These are phyloP conservation scores for Cystobasidium slooffiae DNA, from an alignment of 1,284 basidiomycete species.

Conservation along the genomic window DNA sequence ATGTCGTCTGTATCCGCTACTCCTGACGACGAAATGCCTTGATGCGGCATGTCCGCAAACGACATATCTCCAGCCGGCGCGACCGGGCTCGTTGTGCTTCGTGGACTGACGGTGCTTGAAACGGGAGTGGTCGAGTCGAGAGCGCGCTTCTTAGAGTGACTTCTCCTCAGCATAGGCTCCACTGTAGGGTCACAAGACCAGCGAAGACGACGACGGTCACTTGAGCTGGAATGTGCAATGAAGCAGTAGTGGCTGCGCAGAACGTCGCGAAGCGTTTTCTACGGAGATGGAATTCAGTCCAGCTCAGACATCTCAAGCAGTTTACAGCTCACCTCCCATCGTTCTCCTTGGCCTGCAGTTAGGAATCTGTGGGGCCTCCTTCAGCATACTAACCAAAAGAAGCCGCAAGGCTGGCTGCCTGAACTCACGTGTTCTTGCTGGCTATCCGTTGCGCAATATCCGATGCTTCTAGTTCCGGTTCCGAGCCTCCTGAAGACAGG, in stretches of 20 bases:
- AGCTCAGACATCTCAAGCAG: not conserved
- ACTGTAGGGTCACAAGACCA: conserved; percentile 35
- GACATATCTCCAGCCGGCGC: too few relatives aligned
- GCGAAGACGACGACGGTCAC: not conserved
- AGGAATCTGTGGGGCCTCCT: not conserved
- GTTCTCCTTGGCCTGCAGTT: not conserved
- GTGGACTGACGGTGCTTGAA: not conserved
- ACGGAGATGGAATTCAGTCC: not conserved
- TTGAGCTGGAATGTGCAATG: conserved; percentile 3
- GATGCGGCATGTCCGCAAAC: too few relatives aligned
- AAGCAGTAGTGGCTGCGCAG: conserved; percentile 37
- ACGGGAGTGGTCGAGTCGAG: not conserved
- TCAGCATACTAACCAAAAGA: not conserved
- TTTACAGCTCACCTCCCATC: conserved; percentile 33
- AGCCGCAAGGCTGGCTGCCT: not conserved
- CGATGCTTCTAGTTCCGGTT: not conserved
- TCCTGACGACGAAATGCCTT: too few relatives aligned
- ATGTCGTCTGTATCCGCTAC: too few relatives aligned
- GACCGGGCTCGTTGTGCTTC: too few relatives aligned
- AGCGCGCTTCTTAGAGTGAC: conserved; percentile 9
- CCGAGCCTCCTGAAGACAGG: not conserved
- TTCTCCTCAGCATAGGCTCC: conserved; percentile 19
- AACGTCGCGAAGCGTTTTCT: conserved; percentile 34
- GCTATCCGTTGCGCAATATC: conserved; percentile 8
- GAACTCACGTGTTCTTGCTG: conserved; percentile 1